Base-by-base conservation (phyloP, 805 yeast genomes). In the Pichia kluyveri region DNA sequence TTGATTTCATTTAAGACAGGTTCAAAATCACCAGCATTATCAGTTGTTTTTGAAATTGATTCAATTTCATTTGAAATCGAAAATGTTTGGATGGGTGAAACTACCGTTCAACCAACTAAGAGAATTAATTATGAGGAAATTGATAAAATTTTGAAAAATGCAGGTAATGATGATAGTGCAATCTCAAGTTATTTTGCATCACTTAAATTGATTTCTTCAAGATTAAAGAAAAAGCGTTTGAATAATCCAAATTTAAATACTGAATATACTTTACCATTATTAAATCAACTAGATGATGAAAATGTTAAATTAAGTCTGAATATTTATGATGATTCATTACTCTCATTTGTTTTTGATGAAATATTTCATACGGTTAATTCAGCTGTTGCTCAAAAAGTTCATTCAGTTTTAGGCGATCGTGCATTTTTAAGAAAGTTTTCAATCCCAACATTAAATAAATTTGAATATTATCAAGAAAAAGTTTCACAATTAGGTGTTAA, bases 391-490 rank as follows among this genome's bases (percentile, higher is more conserved):
- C 86, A 87, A 53, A 80, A 76, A 56, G 68, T 84, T 15, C 83
- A 83, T 58, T 79, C 91, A 1, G 77, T 75, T 5, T 70, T 91
- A 38, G 96, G 97, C 0, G 89, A 84, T 54, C 66, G 72, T 45
- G 86, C 98, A 0, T 77, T 93, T 41, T 76, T 93, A 58, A 83
- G 98, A 66, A 84, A 95, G 60, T 96, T 90, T 56, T 75, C 86
- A 3, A 78, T 84, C 54, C 99, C 99, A 27, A 80, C 91, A 5
- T 69, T 83, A 49, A 83, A 82, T 36, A 86, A 89, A 59, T 71
- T 91, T 66, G 93, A 86, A 59, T 77, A 84, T 3, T 85, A 93
- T 62, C 79, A 82, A 45, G 76, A 80, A 53, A 85, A 83, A 57
- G 80, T 90, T 32, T 70, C 79, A 11, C 73, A 78, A 48, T 71